Evolutionary conservation across 2,329 filamentous ascomycete species (phyloP), one percentile per base, ranked within the genome.

Genomic region (Trichoderma polysporum): DNA sequence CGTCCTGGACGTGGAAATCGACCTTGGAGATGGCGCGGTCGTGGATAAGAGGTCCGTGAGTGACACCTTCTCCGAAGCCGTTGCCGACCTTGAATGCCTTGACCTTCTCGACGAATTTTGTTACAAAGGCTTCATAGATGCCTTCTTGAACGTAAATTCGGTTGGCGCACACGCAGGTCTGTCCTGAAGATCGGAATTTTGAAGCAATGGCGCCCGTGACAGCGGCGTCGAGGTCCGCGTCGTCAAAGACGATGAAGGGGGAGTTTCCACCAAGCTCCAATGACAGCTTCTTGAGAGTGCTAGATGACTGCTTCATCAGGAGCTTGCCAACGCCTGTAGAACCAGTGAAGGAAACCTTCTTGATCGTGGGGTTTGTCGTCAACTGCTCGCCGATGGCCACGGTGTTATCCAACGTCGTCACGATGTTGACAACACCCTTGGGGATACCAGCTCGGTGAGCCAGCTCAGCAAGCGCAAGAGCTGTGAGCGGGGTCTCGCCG

Each of bases 191-290:
- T 64, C 95, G 91, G 87, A 98, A 98, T 79, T 98, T 99, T 74
- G 88, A 94, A 27, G 89, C 82, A 63, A 98, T 86, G 56, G 93
- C 93, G 29, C 94, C 94, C 0, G 88, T 82, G 1, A 98, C 93
- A 2, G 95, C 95, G 4, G 83, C 81, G 68, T 97, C 94, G 22
- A 98, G 81, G 75, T 98, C 92, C 22, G 94, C 92, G 74, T 98
- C 94, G 74, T 98, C 93, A 75, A 98, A 98, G 37, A 98, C 93
- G 71, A 98, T 97, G 77, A 97, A 97, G 1, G 94, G 94, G 0
- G 94, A 92, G 77, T 98, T 98, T 56, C 94, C 95, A 64, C 94
- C 94, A 1, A 98, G 90, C 77, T 98, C 94, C 77, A 97, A 91
- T 0, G 92, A 95, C 47, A 89, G 77, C 71, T 88, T 86, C 85